Percentiles rank a stretch among this genome's conserved stretches.
Conservation (phyloP, 768 basidiomycete genomes). For the Termitomyces sp. region DNA sequence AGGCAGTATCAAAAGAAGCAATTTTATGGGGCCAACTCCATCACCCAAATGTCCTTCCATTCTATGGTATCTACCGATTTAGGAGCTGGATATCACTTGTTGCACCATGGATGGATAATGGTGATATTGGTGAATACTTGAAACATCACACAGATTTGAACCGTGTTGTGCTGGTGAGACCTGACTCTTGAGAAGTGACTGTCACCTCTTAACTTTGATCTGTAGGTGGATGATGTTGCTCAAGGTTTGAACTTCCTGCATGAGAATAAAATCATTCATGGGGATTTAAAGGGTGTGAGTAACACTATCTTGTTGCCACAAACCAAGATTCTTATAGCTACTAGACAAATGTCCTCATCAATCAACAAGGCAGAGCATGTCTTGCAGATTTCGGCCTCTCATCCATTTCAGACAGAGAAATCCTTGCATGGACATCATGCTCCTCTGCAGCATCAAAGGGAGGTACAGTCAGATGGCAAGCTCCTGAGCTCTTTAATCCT, state of each 20-base stretch:
- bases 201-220: not conserved
- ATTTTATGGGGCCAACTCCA: not conserved
- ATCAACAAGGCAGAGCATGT: conserved; percentile 14
- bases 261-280: conserved; percentile 33
- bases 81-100: not conserved
- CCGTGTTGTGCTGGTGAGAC: not conserved
- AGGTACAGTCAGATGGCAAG: conserved; percentile 15
- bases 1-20: not conserved
- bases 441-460: not conserved
- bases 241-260: conserved; percentile 31
- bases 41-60: conserved; percentile 1
- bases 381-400: conserved; percentile 4
- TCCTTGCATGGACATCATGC: conserved; percentile 8
- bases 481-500: conserved; percentile 15
- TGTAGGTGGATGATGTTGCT: conserved; percentile 26
- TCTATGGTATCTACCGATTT: not conserved
- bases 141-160: not conserved
- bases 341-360: conserved; percentile 22
- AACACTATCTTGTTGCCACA: too few species aligned
- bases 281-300: conserved; percentile 42
- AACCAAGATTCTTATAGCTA: not conserved
- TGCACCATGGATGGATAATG: conserved; percentile 1
- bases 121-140: not conserved
- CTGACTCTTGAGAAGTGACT: not conserved
- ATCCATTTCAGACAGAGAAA: conserved; percentile 11